Conservation (phyloP, 306 rosid genomes). For the Vigna angularis region DNA sequence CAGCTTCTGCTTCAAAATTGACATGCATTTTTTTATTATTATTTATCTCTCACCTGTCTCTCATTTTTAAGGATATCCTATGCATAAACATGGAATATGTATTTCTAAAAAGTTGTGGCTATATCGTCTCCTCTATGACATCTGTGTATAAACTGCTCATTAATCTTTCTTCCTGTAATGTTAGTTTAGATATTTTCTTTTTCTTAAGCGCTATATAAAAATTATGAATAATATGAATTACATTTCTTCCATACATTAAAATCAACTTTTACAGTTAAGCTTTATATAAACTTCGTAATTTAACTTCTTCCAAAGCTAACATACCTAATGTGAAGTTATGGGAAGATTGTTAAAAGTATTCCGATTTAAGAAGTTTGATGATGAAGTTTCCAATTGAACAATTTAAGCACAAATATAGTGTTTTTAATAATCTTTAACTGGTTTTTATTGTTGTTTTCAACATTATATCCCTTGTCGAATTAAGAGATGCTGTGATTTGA, state of each 20-base stretch:
- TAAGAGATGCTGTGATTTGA: not conserved
- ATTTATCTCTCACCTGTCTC: slow-evolving; percentile 8
- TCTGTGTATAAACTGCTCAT: not conserved
- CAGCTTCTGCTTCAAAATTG: slow-evolving; percentile 34
- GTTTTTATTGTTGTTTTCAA: not conserved
- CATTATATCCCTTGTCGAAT: not conserved
- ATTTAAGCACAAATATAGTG: not conserved
- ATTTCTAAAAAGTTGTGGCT: slow-evolving; percentile 18
- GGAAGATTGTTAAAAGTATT: not conserved
- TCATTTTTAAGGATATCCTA: slow-evolving; percentile 45
- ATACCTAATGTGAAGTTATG: too few relatives aligned
- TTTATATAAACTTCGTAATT: too few relatives aligned
- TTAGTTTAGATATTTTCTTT: too few relatives aligned
- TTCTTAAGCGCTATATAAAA: too few relatives aligned
- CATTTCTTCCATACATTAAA: not conserved
- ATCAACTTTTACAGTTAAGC: not conserved
- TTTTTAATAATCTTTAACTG: not conserved
- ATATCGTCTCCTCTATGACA: slow-evolving; percentile 3
- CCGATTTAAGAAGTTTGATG: slow-evolving; percentile 19
- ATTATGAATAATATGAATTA: too few relatives aligned
- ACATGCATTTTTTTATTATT: not conserved
- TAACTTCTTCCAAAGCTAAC: too few relatives aligned
- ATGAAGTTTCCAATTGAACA: slow-evolving; percentile 16
- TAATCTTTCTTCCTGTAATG: not conserved
- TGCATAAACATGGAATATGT: slow-evolving; percentile 22